Evolutionary conservation across 2,329 filamentous ascomycete species (phyloP), one percentile per base, ranked within the genome.

Genomic region (Fusarium sp.): DNA sequence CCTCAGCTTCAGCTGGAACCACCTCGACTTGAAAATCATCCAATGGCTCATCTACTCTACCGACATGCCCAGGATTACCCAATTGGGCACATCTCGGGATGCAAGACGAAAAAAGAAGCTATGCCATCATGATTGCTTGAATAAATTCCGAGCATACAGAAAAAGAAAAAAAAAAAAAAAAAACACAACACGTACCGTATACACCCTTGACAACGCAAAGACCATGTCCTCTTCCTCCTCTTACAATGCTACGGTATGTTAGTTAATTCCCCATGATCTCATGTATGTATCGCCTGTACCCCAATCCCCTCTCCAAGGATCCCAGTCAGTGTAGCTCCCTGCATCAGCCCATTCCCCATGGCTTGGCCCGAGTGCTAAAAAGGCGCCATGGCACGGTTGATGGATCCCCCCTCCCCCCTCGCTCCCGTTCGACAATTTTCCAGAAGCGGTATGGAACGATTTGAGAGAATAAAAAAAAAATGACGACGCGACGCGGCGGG

Each of bases 321-420:
- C 48, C 48, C 48, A 30, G 48, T 52, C 65, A 57, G 65, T 67
- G 30, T 60, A 59, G 62, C 52, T 65, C 67, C 63, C 67, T 77
- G 65, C 73, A 78, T 78, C 76, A 76, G 71, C 73, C 76, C 76
- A 78, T 75, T 73, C 50, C 65, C 67, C 60, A 77, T 70, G 68
- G 54, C 63, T 67, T 65, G 41, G 59, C 54, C 58, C 54, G 39
- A 54, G 61, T 65, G 32, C 60, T 64, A 65, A 65, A 74, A 67
- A 72, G 58, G 62, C 66, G 59, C 64, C 68, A 66, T 76, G 64
- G 41, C 65, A 74, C 58, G 66, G 68, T 61, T 23, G n/a, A 69
- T 48, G 56, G 37, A 11, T 27, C 30, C 52, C 52, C 20, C 20
- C 39, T n/a, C 52, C 52, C 20, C 20, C 39, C n/a, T 35, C 65